A percentile compares a stretch with the other conserved stretches of the same genome.
phyloP scores from a whole-genome alignment of 495 filamentous ascomycete species.

The Emericellopsis terricola region DNA sequence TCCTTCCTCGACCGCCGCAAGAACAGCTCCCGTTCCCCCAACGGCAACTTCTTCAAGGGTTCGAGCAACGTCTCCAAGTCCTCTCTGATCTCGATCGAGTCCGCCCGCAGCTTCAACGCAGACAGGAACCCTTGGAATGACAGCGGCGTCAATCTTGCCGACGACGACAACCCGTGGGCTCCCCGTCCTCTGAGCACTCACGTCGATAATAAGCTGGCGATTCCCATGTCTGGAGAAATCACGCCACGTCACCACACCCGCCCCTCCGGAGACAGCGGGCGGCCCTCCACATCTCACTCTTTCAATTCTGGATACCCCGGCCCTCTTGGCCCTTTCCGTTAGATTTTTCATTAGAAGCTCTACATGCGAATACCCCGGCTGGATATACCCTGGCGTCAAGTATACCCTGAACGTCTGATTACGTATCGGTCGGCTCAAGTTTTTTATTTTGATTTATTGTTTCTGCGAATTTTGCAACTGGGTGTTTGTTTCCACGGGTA shows the following conservation, averaged over 20 bases:
- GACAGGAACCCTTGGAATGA: constrained; percentile 97
- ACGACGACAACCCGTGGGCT: constrained; percentile 60
- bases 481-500: background rate
- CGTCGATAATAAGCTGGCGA: constrained; percentile 43
- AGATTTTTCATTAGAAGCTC: constrained; percentile 27
- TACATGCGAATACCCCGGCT: constrained; percentile 32
- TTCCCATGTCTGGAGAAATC: constrained; percentile 53
- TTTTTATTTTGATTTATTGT: constrained; percentile 1
- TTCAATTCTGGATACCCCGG: constrained; percentile 82
- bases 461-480: background rate
- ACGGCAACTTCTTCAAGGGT: constrained; percentile 74
- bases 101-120: constrained; percentile 63
- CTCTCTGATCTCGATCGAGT: constrained; percentile 84
- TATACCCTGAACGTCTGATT: constrained; percentile 25
- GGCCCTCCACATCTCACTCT: constrained; percentile 86
- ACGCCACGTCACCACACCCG: constrained; percentile 68
- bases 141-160: constrained; percentile 78
- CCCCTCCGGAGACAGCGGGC: constrained; percentile 75
- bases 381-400: constrained; percentile 37
- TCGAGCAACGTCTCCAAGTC: constrained; percentile 89
- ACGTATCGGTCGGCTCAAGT: constrained; percentile 40
- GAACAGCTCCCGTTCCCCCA: constrained; percentile 71
- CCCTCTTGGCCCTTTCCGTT: constrained; percentile 75
- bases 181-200: constrained; percentile 37
- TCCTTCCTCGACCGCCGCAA: constrained; percentile 82